Base-by-base conservation (phyloP, 768 basidiomycete species). In the Boletus rufocinnamomeus region DNA sequence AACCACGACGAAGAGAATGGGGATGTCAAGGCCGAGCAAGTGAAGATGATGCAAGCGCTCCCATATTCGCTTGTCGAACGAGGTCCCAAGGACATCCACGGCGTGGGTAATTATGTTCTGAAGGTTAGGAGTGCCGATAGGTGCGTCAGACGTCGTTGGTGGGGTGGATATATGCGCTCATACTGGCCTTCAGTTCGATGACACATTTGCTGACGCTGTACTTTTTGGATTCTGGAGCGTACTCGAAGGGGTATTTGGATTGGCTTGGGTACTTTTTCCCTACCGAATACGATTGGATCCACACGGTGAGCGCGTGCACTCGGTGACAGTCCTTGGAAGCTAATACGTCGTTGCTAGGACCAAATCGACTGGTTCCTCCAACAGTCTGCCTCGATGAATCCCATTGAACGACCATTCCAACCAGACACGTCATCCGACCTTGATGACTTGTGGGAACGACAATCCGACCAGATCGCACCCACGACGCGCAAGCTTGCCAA, bases 321-420 rank as follows among this genome's bases (percentile, higher is more conserved):
- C n/a, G 14, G 17, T 10, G 14, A 27, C 6, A 9, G 28, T 37
- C 19, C 1, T 25, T 45, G 53, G 44, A 37, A 2, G 32, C 19
- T 59, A 2, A 67, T 0, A 0, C 3, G 8, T 28, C 13, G 9
- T 44, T 37, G 9, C 7, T 14, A 67, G 85, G 79, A 81, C 64
- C 95, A 97, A 79, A 92, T 90, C 40, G 82, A 93, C 52, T 98
- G 95, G 95, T 96, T 93, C 79, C 76, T 92, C 3, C 82, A 90
- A 73, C 84, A 91, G 64, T 94, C 91, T 82, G 85, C 77, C 2
- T 80, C 82, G 3, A 89, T 95, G 52, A 75, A 82, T 19, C 79
- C 85, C 17, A 92, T 95, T 35, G 80, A 90, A 63, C 84, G 94
- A 2, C 95, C 95, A 0, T 96, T 94, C 75, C 79, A 72, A 0